Evolutionary conservation across 257 asterid genomes (phyloP).

Genomic region (Solanum sitiens): DNA sequence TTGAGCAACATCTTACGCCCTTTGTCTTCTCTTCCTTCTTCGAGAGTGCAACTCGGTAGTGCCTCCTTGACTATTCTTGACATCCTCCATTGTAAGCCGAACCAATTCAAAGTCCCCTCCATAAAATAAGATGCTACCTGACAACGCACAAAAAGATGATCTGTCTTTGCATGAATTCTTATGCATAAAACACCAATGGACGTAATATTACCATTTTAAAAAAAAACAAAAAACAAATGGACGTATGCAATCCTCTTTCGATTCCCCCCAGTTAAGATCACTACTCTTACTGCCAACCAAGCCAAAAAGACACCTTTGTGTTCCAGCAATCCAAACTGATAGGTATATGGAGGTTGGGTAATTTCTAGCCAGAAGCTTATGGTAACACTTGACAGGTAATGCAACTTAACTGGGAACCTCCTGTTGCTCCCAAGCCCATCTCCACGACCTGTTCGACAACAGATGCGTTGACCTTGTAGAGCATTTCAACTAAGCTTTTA

Average conservation of each 20-base stretch:
- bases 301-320: neutral
- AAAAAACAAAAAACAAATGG: too few relatives aligned
- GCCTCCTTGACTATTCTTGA: neutral
- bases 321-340: neutral
- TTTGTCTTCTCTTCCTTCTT: neutral
- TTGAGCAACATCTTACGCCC: neutral
- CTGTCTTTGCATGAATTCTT: neutral
- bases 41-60: neutral
- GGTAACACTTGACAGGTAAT: neutral
- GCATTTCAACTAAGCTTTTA: neutral
- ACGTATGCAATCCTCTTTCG: neutral
- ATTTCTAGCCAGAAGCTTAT: neutral
- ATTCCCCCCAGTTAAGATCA: neutral
- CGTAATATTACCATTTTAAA: too few relatives aligned
- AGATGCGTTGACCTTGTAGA: neutral
- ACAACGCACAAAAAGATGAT: neutral
- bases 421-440: neutral
- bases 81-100: neutral
- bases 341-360: neutral
- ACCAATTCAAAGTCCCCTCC: neutral
- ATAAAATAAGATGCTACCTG: neutral
- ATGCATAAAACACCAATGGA: neutral
- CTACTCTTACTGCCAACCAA: neutral
- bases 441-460: neutral
- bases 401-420: neutral